phyloP scores from a whole-genome alignment of 495 filamentous ascomycete genomes.

The Glarea lozoyensis region DNA sequence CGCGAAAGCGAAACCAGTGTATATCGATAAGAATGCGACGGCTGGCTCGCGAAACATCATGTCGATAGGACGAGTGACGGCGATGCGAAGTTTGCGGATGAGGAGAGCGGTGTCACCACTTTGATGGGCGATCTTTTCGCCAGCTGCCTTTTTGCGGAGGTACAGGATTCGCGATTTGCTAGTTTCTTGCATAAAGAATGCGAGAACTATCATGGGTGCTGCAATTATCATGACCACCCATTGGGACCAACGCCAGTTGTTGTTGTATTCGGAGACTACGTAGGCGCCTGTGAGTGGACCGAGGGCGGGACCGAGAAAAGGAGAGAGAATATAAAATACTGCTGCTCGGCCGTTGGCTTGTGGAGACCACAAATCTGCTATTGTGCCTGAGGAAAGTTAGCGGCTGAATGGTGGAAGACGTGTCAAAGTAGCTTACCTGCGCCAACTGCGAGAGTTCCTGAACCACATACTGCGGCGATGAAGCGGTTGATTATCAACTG shows the following conservation, averaged over 20 bases:
- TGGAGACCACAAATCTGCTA: conserved; percentile 47
- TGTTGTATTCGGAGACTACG: conserved; percentile 55
- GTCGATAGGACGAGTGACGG: conserved; percentile 7
- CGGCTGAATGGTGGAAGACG: neutral
- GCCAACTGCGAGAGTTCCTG: conserved; percentile 44
- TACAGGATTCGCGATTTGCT: conserved; percentile 10
- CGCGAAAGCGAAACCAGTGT: conserved; percentile 18
- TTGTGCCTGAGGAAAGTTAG: conserved; percentile 7
- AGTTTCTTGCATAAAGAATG: conserved; percentile 17
- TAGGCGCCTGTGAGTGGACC: conserved; percentile 58
- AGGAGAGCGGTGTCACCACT: conserved; percentile 9
- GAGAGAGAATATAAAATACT: conserved; percentile 53
- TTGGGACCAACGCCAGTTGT: conserved; percentile 59
- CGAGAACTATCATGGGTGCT: conserved; percentile 6
- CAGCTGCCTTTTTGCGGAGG: conserved; percentile 5
- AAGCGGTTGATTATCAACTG: conserved; percentile 49
- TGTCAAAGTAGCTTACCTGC: conserved; percentile 35
- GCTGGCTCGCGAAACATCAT: conserved; percentile 11
- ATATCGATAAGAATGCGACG: conserved; percentile 12
- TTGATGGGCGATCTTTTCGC: conserved; percentile 6
- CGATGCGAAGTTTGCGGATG: conserved; percentile 6
- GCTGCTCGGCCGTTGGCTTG: conserved; percentile 56
- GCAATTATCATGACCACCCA: conserved; percentile 47
- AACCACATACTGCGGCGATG: conserved; percentile 45
- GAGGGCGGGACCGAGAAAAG: conserved; percentile 57